Base-by-base conservation (phyloP, 257 asterid genomes). In the Rhazya stricta region DNA sequence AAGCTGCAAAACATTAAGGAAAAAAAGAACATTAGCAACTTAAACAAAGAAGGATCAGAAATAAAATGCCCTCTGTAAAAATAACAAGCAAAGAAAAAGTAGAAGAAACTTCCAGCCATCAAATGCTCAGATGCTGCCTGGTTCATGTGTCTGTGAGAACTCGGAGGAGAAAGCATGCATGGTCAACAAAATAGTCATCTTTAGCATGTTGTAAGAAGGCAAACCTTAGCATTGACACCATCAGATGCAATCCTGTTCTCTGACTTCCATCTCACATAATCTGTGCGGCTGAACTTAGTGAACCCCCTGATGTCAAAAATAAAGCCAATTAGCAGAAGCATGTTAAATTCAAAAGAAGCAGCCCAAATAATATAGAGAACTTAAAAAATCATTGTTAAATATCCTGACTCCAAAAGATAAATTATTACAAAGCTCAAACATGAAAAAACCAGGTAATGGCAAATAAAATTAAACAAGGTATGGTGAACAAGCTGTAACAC, bases 191-290 rank as follows among this genome's bases (percentile, higher is more conserved):
- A 18, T 21, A 46, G 45, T 18, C 7, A 63, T 8, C n/a, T 61
- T 32, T 41, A 57, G 34, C 13, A n/a, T 10, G 41, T 25, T n/a
- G 45, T 32, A 27, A 41, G 58, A 50, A 61, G n/a, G 30, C 54
- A 76, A 32, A 76, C 79, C 79, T 76, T 68, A 9, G 79, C 79
- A 69, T 76, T 76, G 45, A 76, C 75, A 76, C 79, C 79, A 43
- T 76, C 79, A 25, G 70, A 37, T 37, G 25, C 23, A 9, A 76
- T 76, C 41, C 79, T 73, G 51, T 69, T 76, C 19, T 76, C 63
- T 27, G 57, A 12, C 73, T 76, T 76, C 75, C 74, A 76, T 50
- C 29, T 76, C 75, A 76, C 34, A 56, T 76, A 76, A 68, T 76
- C 79, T 68, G 75, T 39, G 46, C 75, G 70, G 74, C 51, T 69